These are phyloP conservation scores for Penicillium sp. DNA, from an alignment of 2,329 filamentous ascomycete genomes.

Conservation along the genomic window DNA sequence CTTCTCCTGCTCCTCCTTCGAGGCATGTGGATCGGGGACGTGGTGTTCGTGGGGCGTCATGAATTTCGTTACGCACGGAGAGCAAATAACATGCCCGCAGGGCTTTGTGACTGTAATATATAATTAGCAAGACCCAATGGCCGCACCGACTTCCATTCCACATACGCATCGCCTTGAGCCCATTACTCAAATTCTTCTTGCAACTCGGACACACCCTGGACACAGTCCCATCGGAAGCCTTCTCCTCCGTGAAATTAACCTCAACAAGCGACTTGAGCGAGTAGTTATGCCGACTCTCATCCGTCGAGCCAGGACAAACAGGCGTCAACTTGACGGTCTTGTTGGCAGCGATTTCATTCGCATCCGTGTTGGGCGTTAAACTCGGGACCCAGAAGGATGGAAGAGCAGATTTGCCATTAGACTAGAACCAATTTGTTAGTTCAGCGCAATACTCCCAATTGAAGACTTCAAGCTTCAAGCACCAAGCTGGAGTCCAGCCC, in stretches of 20 bases:
- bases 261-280: slow-evolving; percentile 75
- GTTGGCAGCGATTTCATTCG: slow-evolving; percentile 55
- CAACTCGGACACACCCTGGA: slow-evolving; percentile 76
- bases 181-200: slow-evolving; percentile 77
- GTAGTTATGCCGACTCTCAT: slow-evolving; percentile 67
- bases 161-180: slow-evolving; percentile 70
- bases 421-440: slow-evolving; percentile 23
- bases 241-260: slow-evolving; percentile 74
- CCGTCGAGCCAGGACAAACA: slow-evolving; percentile 71
- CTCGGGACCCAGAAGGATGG: slow-evolving; percentile 94
- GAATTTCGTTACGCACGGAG: slow-evolving; percentile 79
- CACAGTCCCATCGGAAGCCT: slow-evolving; percentile 49
- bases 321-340: slow-evolving; percentile 67
- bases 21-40: slow-evolving; percentile 61
- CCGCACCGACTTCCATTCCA: slow-evolving; percentile 3
- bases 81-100: slow-evolving; percentile 89
- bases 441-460: background rate
- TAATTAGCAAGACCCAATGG: slow-evolving; percentile 2
- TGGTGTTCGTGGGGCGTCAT: slow-evolving; percentile 57
- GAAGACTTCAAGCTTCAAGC: no score
- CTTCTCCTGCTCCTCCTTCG: slow-evolving; percentile 49
- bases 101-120: slow-evolving; percentile 66
- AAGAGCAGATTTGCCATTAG: slow-evolving; percentile 62
- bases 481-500: background rate
- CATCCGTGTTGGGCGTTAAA: slow-evolving; percentile 67